Evolutionary conservation across 73 alveolate species (phyloP), one percentile per base, ranked within the genome.

Genomic region (Effrenium voratum): DNA sequence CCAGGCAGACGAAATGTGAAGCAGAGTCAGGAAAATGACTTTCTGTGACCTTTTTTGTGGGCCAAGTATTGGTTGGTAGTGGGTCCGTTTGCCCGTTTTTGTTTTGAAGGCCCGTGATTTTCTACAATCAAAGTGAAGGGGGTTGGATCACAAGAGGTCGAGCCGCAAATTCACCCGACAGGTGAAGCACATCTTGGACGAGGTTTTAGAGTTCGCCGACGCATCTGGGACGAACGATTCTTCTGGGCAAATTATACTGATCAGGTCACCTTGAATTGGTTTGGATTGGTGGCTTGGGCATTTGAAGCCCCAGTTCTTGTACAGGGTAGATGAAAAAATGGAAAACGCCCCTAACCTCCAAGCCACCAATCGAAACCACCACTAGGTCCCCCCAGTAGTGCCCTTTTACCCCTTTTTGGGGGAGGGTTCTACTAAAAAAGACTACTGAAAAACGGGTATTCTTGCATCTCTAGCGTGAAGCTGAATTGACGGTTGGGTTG

Each of bases 171-270:
- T 38, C 34, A 75, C 5, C 49, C 59, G 2, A 5, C 34, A 88
- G 96, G 96, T 88, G 73, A 85, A 86, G 3, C 96, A 88, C 86
- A 88, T 88, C 26, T 41, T 88, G 85, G 96, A 88, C 43, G 36
- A 26, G 0, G 85, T 88, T 38, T 36, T 88, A 75, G 96, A 88
- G 75, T 16, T 88, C 72, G 96, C 96, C 30, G 96, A 88, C 30
- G 96, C 32, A 36, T 26, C 94, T 81, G 43, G 90, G 70, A 44
- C 44, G 5, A 10, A 15, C 55, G 32, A 55, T 5, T 34, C 30
- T 76, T 13, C 38, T 41, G 59, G 8, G 12, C 50, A 0, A 32
- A 24, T 5, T 41, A 13, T 28, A 36, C 57, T 76, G 55, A 15
- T 24, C 40, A 8, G 5, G 4, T 0, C 2, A 3, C 13, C 1